Evolutionary conservation across 1,139 yeast species (phyloP).

Genomic region (Saccharomycopsis hybrid): DNA sequence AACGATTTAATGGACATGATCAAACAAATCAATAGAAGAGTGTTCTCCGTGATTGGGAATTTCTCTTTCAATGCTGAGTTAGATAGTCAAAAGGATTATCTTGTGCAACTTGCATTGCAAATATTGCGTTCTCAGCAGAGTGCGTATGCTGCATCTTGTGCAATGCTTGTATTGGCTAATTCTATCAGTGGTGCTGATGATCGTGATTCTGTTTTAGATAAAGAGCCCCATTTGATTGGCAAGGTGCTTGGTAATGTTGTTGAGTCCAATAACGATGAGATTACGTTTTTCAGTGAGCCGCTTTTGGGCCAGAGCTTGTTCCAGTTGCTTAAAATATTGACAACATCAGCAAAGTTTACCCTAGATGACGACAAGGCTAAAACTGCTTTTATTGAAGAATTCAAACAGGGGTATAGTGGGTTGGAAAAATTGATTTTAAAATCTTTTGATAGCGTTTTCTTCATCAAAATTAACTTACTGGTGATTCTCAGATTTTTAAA

Average conservation of each 20-base stretch:
- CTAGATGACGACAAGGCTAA: not conserved
- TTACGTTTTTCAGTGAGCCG: conserved; percentile 19
- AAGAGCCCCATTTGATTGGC: conserved; percentile 22
- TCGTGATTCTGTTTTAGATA: conserved; percentile 22
- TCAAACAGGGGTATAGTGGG: conserved; percentile 2
- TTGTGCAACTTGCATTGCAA: conserved; percentile 2
- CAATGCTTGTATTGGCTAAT: conserved; percentile 25
- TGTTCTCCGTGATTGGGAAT: conserved; percentile 17
- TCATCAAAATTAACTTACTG: conserved; percentile 13
- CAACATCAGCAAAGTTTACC: conserved; percentile 2
- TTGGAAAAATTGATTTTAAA: conserved; percentile 10
- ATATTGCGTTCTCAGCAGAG: conserved; percentile 9
- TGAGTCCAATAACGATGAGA: not conserved
- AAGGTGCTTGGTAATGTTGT: conserved; percentile 3
- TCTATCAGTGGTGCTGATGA: conserved; percentile 23
- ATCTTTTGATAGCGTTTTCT: conserved; percentile 19
- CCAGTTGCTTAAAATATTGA: conserved; percentile 16
- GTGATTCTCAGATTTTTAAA: conserved; percentile 15
- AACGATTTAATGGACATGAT: not conserved
- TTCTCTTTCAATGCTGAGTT: conserved; percentile 9
- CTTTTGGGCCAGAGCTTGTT: conserved; percentile 18
- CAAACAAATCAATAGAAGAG: conserved; percentile 14
- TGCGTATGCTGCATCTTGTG: conserved; percentile 25
- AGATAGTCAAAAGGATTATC: conserved; percentile 5
- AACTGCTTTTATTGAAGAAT: conserved; percentile 1